Base-by-base conservation (phyloP, 495 filamentous ascomycete genomes). In the Aspergillus olivimuriae region DNA sequence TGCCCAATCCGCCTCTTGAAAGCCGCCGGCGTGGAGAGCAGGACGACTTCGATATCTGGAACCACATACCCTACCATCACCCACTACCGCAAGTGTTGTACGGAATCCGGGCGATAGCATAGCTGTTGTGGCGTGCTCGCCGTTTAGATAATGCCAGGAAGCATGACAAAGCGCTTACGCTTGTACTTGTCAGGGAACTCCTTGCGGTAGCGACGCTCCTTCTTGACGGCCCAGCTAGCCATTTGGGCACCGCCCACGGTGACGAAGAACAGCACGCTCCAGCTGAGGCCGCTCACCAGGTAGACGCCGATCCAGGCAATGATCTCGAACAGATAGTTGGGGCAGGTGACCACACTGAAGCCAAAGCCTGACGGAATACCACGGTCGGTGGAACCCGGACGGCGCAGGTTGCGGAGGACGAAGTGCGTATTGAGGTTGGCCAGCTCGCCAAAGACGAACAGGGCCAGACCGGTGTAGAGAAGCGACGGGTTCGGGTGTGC, bases 291-390 rank as follows among this genome's bases (percentile, higher is more conserved):
- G 48, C 83, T 86, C 17, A 94, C 58, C 34, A 90, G 65, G 60
- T 68, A 72, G 12, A 97, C 71, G 33, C 87, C 89, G 14, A 84
- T 40, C 92, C 92, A 98, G 1, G 87, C 77, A 28, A 92, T 51
- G 10, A 83, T 74, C 73, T 98, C 92, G 56, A 95, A 98, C 68
- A 90, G 77, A 68, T 98, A 98, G 72, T 98, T 98, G 17, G 92
- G 92, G 74, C 89, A 94, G 10, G 92, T 98, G 31, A 97, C 92
- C 30, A 78, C 54, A 55, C 66, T 70, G 68, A 95, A 96, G n/a
- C 89, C 88, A 43, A 88, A 78, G 15, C 91, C 91, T 30, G 70
- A 67, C 0, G 92, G 92, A 57, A 98, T 94, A 47, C 87, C 89
- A 14, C 89, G 70, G 51, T 94, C 86, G 4, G 81, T 95, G 44